Percentiles rank a stretch among this genome's conserved stretches.
Conservation (phyloP, 805 yeast species). For the Metschnikowia lochheadii region DNA sequence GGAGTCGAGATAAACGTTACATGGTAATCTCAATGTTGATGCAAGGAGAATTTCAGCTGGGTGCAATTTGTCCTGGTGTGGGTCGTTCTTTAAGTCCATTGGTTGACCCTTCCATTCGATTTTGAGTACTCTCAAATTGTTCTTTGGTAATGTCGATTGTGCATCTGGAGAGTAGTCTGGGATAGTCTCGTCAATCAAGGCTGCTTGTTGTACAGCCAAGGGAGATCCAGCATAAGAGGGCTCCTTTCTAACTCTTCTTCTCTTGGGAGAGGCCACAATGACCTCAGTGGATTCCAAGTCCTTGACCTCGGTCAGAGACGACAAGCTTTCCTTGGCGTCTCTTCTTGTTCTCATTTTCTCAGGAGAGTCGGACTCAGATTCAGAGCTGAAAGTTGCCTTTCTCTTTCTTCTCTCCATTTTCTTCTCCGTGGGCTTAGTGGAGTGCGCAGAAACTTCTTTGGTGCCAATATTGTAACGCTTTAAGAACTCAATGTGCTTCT, state of each 20-base stretch:
- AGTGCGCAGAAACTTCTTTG: conserved; percentile 19
- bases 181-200: conserved; percentile 62
- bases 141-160: conserved; percentile 54
- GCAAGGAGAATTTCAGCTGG: conserved; percentile 90
- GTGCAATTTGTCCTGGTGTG: conserved; percentile 67
- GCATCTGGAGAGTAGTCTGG: conserved; percentile 82
- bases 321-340: conserved; percentile 36
- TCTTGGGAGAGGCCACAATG: conserved; percentile 27
- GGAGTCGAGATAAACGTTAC: conserved; percentile 68
- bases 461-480: conserved; percentile 40
- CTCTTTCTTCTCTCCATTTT: conserved; percentile 20
- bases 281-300: conserved; percentile 13
- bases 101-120: conserved; percentile 99
- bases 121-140: conserved; percentile 63
- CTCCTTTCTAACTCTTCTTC: conserved; percentile 37
- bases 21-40: conserved; percentile 83
- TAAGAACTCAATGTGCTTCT: conserved; percentile 48
- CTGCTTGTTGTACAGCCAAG: conserved; percentile 41
- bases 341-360: conserved; percentile 62
- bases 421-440: conserved; percentile 9
- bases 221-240: conserved; percentile 30
- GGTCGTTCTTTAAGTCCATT: conserved; percentile 82
- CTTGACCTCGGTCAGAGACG: conserved; percentile 5
- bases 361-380: conserved; percentile 31
- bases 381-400: conserved; percentile 20